These are phyloP conservation scores for Leishmania martiniquensis DNA, from an alignment of 208 protist genomes.

Conservation along the genomic window DNA sequence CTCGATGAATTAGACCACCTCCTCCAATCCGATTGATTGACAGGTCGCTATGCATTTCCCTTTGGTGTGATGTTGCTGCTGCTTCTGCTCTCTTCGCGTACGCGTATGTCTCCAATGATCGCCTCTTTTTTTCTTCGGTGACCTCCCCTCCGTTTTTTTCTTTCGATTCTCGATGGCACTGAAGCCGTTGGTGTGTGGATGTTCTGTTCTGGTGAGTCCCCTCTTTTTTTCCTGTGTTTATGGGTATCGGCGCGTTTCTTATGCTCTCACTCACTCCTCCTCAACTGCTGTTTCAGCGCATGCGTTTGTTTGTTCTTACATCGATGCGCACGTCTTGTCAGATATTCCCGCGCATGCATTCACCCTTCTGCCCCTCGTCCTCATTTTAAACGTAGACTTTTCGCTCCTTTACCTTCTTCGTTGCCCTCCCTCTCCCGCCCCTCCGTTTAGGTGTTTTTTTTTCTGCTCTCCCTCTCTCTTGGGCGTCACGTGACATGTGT, in stretches of 20 bases:
- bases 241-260: background rate
- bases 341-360: background rate
- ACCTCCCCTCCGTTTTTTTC: background rate
- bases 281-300: background rate
- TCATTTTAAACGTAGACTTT: background rate
- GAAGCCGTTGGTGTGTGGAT: background rate
- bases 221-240: no score
- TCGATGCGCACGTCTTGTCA: background rate
- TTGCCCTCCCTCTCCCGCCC: background rate
- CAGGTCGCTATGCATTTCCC: background rate
- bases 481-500: no score
- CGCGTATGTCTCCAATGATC: background rate
- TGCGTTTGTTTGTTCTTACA: background rate
- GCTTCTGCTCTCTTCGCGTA: background rate
- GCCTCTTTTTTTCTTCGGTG: background rate
- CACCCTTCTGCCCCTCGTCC: background rate
- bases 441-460: slow-evolving; percentile 16
- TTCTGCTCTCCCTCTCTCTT: background rate
- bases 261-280: background rate
- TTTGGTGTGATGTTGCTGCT: background rate
- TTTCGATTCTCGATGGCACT: background rate
- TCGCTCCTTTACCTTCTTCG: no score
- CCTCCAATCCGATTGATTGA: background rate
- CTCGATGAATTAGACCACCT: background rate
- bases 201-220: background rate